Conservation (phyloP, 805 yeast genomes). For the Helenozyma baotianmanensis region DNA sequence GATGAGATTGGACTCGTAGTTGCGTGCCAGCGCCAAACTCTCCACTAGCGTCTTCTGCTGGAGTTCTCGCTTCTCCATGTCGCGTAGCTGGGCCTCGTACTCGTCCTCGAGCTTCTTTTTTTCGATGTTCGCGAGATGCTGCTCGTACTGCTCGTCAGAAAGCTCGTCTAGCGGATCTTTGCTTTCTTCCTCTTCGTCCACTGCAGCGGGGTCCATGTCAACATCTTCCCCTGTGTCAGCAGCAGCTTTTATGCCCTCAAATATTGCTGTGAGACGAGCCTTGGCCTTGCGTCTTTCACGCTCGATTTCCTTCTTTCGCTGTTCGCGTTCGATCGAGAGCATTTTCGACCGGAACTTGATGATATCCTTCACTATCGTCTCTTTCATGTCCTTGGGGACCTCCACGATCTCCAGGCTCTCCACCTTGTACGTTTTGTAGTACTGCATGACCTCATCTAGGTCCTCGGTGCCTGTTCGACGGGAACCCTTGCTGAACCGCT, state of each 20-base stretch:
- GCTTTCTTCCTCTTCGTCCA: conserved; percentile 2
- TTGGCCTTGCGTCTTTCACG: conserved; percentile 48
- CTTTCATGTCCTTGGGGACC: conserved; percentile 50
- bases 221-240: conserved; percentile 9
- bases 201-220: conserved; percentile 14
- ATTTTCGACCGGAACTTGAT: conserved; percentile 55
- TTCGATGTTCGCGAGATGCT: conserved; percentile 13
- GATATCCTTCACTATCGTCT: conserved; percentile 48
- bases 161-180: conserved; percentile 6
- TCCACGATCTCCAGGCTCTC: conserved; percentile 55
- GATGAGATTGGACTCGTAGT: conserved; percentile 36
- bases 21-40: conserved; percentile 17
- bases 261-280: conserved; percentile 42
- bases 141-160: conserved; percentile 25
- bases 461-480: conserved; percentile 29
- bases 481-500: conserved; percentile 16
- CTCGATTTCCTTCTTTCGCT: conserved; percentile 44
- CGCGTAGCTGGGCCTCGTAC: conserved; percentile 14
- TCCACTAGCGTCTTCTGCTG: conserved; percentile 19
- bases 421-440: conserved; percentile 43
- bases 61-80: conserved; percentile 12
- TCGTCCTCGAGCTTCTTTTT: conserved; percentile 19
- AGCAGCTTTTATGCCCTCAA: conserved; percentile 33
- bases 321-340: conserved; percentile 46
- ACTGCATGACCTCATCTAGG: conserved; percentile 30